phyloP scores from a whole-genome alignment of 305 asterid genomes.

The Euphrasia arctica region DNA sequence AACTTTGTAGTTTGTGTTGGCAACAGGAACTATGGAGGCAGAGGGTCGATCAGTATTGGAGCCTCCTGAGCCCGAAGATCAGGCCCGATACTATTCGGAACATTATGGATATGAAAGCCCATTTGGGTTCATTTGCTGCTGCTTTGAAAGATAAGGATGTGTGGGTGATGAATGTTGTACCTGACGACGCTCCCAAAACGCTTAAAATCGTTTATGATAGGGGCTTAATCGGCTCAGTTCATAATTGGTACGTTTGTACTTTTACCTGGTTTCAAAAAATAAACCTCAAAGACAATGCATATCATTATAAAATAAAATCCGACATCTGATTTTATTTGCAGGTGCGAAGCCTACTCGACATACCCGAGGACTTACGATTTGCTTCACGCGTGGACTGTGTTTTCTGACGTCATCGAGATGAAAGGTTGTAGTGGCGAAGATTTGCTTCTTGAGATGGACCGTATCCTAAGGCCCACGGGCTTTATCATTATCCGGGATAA shows the following conservation, averaged over 20 bases:
- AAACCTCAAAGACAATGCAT: neutral
- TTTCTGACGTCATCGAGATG: slow-evolving; percentile 72
- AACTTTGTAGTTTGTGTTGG: slow-evolving; percentile 11
- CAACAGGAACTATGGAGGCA: slow-evolving; percentile 66
- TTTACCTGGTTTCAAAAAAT: neutral
- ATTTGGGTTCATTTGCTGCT: slow-evolving; percentile 83
- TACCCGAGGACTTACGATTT: slow-evolving; percentile 87
- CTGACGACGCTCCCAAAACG: slow-evolving; percentile 86
- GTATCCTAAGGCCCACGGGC: slow-evolving; percentile 86
- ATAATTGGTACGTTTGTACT: slow-evolving; percentile 54
- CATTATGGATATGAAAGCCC: slow-evolving; percentile 88
- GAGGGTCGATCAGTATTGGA: slow-evolving; percentile 73
- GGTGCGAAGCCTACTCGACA: slow-evolving; percentile 87
- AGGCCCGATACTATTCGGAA: slow-evolving; percentile 58
- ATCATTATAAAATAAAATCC: neutral
- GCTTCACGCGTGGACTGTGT: slow-evolving; percentile 71
- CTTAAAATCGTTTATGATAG: slow-evolving; percentile 73
- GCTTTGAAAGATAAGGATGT: slow-evolving; percentile 81
- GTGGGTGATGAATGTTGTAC: slow-evolving; percentile 88
- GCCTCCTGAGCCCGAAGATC: slow-evolving; percentile 58
- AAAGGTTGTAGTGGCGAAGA: slow-evolving; percentile 91
- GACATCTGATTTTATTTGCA: slow-evolving; percentile 26
- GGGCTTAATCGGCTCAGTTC: slow-evolving; percentile 74
- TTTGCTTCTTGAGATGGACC: slow-evolving; percentile 77
- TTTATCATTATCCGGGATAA: slow-evolving; percentile 59